Evolutionary conservation across 768 basidiomycete species (phyloP).

Genomic region (Phlebiopsis flavidoalba): DNA sequence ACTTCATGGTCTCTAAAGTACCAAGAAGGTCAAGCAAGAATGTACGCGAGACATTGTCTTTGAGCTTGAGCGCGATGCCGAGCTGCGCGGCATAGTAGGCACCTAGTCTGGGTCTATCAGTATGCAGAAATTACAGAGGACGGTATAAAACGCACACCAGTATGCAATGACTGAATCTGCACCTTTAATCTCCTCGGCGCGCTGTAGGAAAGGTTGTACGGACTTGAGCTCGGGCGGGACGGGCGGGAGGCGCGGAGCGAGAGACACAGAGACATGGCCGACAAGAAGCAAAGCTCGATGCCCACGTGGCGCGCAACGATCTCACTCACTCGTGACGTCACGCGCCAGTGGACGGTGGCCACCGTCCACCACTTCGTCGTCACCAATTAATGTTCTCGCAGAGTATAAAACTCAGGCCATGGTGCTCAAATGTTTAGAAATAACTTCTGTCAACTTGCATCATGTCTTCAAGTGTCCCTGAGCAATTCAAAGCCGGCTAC

Average conservation of each 20-base stretch:
- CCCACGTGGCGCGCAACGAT: neutral
- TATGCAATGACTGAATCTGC: slow-evolving; percentile 89
- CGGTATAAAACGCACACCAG: slow-evolving; percentile 69
- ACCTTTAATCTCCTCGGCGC: slow-evolving; percentile 79
- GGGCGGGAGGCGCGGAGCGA: slow-evolving; percentile 51
- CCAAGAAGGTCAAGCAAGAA: slow-evolving; percentile 73
- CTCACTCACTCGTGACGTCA: slow-evolving; percentile 3
- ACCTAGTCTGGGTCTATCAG: slow-evolving; percentile 38
- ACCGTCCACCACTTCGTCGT: neutral
- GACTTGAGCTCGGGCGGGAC: slow-evolving; percentile 57
- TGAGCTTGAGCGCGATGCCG: slow-evolving; percentile 71
- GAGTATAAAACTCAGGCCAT: neutral
- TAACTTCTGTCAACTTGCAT: neutral
- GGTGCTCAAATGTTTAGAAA: neutral
- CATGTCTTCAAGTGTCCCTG: slow-evolving; percentile 8
- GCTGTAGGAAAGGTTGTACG: slow-evolving; percentile 77
- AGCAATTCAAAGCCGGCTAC: slow-evolving; percentile 29
- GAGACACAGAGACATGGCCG: slow-evolving; percentile 31
- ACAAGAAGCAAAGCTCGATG: neutral
- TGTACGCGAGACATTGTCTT: slow-evolving; percentile 56
- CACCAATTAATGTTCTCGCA: neutral
- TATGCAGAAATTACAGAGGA: neutral
- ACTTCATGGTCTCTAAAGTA: slow-evolving; percentile 77
- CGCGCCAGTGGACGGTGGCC: slow-evolving; percentile 3
- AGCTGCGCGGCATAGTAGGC: slow-evolving; percentile 90